A percentile compares a stretch with the other conserved stretches of the same genome.
phyloP scores from a whole-genome alignment of 805 yeast genomes.

The Ogataea parapolymorpha region DNA sequence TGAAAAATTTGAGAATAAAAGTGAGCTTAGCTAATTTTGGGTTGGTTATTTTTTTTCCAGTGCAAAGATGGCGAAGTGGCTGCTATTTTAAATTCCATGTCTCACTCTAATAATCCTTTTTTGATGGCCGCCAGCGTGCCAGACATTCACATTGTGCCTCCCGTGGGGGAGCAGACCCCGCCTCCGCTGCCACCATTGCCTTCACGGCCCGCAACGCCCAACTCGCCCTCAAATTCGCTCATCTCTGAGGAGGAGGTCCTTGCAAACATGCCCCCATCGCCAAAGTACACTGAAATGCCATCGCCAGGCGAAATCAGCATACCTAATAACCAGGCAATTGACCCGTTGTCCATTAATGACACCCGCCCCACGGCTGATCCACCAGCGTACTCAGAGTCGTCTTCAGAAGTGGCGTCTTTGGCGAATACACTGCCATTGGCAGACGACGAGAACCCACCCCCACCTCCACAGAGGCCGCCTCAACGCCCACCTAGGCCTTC shows the following conservation, averaged over 20 bases:
- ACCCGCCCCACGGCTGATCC: conserved; percentile 31
- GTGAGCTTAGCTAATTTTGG: neutral
- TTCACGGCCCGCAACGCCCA: conserved; percentile 4
- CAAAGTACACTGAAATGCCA: conserved; percentile 27
- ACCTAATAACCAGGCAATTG: conserved; percentile 28
- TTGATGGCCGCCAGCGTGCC: conserved; percentile 5
- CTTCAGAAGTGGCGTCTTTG: conserved; percentile 22
- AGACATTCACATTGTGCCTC: conserved; percentile 12
- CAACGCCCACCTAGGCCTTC: conserved; percentile 13
- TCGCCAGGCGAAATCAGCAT: conserved; percentile 26
- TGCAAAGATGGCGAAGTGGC: conserved; percentile 3
- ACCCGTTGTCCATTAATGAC: conserved; percentile 26
- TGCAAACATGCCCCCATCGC: conserved; percentile 30
- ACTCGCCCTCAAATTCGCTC: conserved; percentile 1
- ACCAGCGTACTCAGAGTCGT: conserved; percentile 36
- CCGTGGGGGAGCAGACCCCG: conserved; percentile 8
- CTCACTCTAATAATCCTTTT: conserved; percentile 1
- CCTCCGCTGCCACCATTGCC: conserved; percentile 21
- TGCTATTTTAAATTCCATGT: neutral
- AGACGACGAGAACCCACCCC: conserved; percentile 7
- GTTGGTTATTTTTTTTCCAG: neutral
- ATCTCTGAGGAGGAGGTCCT: conserved; percentile 22
- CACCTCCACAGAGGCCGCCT: conserved; percentile 9
- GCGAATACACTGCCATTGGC: conserved; percentile 27
- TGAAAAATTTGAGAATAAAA: conserved; percentile 9